Percentiles rank a stretch among this genome's conserved stretches.
Conservation (phyloP, 352 stramenopile genomes). For the Globisporangium yorkense region DNA sequence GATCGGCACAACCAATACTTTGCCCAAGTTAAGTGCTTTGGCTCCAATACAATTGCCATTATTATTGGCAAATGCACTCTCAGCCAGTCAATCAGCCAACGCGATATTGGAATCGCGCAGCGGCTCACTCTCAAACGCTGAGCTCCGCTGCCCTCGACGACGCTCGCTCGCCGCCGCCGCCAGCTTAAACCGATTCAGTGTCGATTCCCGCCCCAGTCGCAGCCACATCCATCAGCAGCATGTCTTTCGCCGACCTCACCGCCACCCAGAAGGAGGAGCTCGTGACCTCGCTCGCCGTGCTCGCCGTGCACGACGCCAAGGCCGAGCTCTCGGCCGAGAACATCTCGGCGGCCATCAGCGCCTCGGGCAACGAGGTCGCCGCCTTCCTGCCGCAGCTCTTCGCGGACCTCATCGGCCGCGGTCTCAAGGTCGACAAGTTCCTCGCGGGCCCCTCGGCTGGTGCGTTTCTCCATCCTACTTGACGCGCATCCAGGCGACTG, state of each 20-base stretch:
- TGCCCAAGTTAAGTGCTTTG: background rate
- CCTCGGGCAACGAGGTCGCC: constrained; percentile 75
- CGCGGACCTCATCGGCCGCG: constrained; percentile 72
- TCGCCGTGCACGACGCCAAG: constrained; percentile 71
- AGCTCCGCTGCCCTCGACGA: constrained; percentile 41
- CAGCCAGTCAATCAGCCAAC: background rate
- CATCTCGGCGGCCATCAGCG: constrained; percentile 60
- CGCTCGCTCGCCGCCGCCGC: background rate
- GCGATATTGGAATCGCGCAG: background rate
- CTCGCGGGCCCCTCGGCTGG: constrained; percentile 82
- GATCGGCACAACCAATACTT: background rate
- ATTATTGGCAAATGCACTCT: background rate
- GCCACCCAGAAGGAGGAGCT: constrained; percentile 83
- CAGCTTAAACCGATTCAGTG: constrained; percentile 88
- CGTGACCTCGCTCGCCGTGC: constrained; percentile 76
- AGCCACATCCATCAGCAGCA: constrained; percentile 30
- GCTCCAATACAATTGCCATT: background rate
- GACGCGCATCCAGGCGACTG: too few species aligned
- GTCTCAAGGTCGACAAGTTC: constrained; percentile 86
- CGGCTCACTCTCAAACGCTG: constrained; percentile 43
- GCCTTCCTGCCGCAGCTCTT: constrained; percentile 80
- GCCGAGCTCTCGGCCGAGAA: constrained; percentile 79
- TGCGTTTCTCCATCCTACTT: constrained; percentile 22
- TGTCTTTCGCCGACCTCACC: constrained; percentile 82
- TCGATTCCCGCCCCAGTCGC: constrained; percentile 23